Conservation (phyloP, 2,329 filamentous ascomycete species). For the Colletotrichum liaoningense region DNA sequence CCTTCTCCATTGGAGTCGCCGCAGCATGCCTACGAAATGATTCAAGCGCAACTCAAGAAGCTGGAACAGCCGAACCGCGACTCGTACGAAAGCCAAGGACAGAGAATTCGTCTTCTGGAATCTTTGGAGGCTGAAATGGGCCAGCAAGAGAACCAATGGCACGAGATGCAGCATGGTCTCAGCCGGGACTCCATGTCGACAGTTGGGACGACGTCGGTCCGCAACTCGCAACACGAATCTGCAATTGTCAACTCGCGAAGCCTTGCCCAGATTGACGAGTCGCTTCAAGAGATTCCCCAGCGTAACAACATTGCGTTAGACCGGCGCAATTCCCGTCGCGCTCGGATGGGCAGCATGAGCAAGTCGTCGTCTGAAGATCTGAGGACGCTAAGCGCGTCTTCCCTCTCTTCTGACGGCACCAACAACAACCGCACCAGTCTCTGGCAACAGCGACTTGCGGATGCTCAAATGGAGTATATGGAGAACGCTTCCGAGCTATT, state of each 20-base stretch:
- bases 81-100: constrained; percentile 51
- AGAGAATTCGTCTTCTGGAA: constrained; percentile 62
- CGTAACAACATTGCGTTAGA: constrained; percentile 48
- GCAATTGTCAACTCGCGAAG: background rate
- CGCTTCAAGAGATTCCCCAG: constrained; percentile 36
- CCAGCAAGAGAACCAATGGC: constrained; percentile 69
- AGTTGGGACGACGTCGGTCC: constrained; percentile 48
- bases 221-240: constrained; percentile 43
- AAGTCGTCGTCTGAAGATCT: constrained; percentile 41
- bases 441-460: constrained; percentile 59
- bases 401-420: constrained; percentile 43
- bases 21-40: constrained; percentile 58
- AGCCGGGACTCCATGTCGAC: constrained; percentile 63
- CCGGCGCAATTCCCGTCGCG: constrained; percentile 50
- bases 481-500: constrained; percentile 52
- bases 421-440: constrained; percentile 46
- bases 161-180: constrained; percentile 64
- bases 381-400: constrained; percentile 40
- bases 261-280: constrained; percentile 23
- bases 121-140: constrained; percentile 73
- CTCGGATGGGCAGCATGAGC: constrained; percentile 47
- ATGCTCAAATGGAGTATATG: constrained; percentile 58
- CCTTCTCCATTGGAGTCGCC: constrained; percentile 66
- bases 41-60: constrained; percentile 63
- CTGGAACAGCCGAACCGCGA: constrained; percentile 55